Evolutionary conservation across 2,329 filamentous ascomycete genomes (phyloP).

Genomic region (Hymenoscyphus linearis): DNA sequence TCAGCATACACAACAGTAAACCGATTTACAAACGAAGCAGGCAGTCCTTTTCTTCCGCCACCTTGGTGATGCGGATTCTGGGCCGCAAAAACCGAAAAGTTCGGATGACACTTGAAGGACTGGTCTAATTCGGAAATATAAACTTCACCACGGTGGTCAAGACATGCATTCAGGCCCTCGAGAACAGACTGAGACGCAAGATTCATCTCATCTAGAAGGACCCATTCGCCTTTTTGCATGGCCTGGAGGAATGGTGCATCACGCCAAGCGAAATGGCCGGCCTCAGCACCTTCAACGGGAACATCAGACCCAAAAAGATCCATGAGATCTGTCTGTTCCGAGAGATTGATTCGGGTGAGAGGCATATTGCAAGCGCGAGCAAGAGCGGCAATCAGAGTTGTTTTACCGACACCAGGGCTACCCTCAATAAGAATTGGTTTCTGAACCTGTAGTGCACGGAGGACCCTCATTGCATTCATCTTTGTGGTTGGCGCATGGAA

Average conservation of each 20-base stretch:
- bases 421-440: constrained; percentile 95
- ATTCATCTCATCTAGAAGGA: constrained; percentile 97
- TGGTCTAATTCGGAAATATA: constrained; percentile 95
- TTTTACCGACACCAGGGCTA: constrained; percentile 97
- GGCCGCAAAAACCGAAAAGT: constrained; percentile 93
- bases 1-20: constrained; percentile 98
- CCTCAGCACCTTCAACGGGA: constrained; percentile 84
- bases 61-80: constrained; percentile 98
- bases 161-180: constrained; percentile 91
- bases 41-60: constrained; percentile 88
- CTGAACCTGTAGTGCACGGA: constrained; percentile 78
- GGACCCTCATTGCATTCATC: constrained; percentile 83
- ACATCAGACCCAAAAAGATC: constrained; percentile 96
- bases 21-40: constrained; percentile 93
- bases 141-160: constrained; percentile 92
- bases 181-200: constrained; percentile 93
- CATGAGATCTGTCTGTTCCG: constrained; percentile 96
- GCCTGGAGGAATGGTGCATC: constrained; percentile 93
- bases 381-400: constrained; percentile 81
- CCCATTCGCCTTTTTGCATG: constrained; percentile 97
- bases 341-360: constrained; percentile 91
- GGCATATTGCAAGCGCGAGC: constrained; percentile 74
- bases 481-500: constrained; percentile 87
- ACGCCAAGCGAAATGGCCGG: constrained; percentile 89
- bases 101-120: constrained; percentile 80